These are phyloP conservation scores for Debaryomyces sp. DNA, from an alignment of 1,139 yeast species.

Conservation along the genomic window DNA sequence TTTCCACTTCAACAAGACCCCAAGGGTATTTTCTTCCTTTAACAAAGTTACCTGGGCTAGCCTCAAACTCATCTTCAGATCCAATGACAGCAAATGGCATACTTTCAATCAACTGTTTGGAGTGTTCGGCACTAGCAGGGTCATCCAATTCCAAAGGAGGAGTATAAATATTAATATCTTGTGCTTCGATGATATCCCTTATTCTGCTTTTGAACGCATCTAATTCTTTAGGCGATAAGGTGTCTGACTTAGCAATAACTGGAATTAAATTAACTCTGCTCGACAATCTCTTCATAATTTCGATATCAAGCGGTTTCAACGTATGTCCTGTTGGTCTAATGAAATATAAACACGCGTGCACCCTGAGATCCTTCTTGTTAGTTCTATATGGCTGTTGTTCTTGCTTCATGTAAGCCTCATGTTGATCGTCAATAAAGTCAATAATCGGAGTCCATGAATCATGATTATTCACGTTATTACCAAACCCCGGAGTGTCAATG, in stretches of 20 bases:
- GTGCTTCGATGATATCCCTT: conserved; percentile 90
- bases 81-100: conserved; percentile 97
- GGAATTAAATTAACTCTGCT: conserved; percentile 94
- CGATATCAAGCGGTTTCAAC: conserved; percentile 91
- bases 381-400: conserved; percentile 89
- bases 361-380: conserved; percentile 79
- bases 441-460: conserved; percentile 94
- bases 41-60: conserved; percentile 73
- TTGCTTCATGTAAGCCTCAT: conserved; percentile 91
- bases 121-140: conserved; percentile 76
- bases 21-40: conserved; percentile 95
- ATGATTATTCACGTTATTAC: conserved; percentile 91
- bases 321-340: conserved; percentile 97
- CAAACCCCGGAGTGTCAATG: conserved; percentile 97
- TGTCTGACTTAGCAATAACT: conserved; percentile 92
- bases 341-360: conserved; percentile 93
- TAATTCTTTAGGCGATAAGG: conserved; percentile 82
- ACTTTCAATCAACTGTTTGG: conserved; percentile 79
- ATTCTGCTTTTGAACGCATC: conserved; percentile 80
- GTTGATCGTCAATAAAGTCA: conserved; percentile 96
- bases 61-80: conserved; percentile 82
- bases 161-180: conserved; percentile 85
- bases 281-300: conserved; percentile 85
- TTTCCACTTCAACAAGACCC: conserved; percentile 98
- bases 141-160: conserved; percentile 82